Evolutionary conservation across 1,139 yeast species (phyloP).

Genomic region (Hanseniaspora sp.): DNA sequence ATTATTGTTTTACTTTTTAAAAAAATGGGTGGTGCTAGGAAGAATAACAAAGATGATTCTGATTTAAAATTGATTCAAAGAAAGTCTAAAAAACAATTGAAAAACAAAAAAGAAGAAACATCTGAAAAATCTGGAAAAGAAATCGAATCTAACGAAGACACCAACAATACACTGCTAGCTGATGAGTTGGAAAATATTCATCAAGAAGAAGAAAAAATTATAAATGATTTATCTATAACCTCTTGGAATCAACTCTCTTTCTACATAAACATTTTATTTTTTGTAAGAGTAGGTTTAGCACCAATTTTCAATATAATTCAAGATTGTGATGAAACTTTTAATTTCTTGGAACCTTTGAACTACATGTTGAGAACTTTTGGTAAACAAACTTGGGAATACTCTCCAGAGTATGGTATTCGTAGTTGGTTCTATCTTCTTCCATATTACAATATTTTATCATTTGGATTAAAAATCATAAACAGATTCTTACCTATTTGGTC

Average conservation of each 20-base stretch:
- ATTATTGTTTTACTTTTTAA: too few species aligned
- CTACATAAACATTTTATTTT: neutral
- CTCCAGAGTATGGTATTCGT: conserved; percentile 79
- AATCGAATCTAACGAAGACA: neutral
- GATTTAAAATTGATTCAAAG: neutral
- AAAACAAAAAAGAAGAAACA: neutral
- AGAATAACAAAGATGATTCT: neutral
- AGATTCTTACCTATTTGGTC: conserved; percentile 18
- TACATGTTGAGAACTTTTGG: conserved; percentile 71
- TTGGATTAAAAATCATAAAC: conserved; percentile 27
- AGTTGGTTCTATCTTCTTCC: conserved; percentile 70
- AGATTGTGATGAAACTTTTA: conserved; percentile 81
- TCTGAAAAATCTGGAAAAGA: neutral
- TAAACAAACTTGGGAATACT: conserved; percentile 92
- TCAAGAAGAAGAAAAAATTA: neutral
- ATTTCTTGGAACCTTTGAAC: conserved; percentile 90
- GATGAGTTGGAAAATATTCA: neutral
- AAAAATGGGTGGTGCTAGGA: conserved; percentile 3
- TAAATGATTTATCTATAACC: neutral
- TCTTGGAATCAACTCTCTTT: neutral
- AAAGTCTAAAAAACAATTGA: conserved; percentile 4
- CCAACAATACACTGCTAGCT: neutral
- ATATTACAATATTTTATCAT: conserved; percentile 35
- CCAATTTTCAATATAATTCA: conserved; percentile 38
- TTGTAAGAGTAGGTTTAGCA: conserved; percentile 6